Percentiles rank a stretch among this genome's conserved stretches.
Evolutionary conservation across 805 yeast genomes (phyloP).

Genomic region (Kuraishia ogatae): DNA sequence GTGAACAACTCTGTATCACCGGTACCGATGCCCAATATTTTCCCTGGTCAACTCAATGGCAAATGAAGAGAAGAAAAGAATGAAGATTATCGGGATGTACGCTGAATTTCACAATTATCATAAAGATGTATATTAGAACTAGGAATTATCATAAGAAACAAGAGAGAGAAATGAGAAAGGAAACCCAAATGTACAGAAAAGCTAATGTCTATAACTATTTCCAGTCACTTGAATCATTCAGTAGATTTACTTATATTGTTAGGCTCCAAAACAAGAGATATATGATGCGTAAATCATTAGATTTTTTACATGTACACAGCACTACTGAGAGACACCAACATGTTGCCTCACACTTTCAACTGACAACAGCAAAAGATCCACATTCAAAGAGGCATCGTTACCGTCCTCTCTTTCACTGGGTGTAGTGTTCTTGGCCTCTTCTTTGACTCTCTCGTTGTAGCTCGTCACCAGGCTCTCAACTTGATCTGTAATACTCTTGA

Average conservation of each 20-base stretch:
- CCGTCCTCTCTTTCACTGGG: not conserved
- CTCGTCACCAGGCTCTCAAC: conserved; percentile 1
- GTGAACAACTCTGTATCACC: not conserved
- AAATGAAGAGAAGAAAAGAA: not conserved
- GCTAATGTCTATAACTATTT: no score
- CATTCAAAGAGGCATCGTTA: not conserved
- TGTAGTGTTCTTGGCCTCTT: not conserved
- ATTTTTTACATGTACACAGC: not conserved
- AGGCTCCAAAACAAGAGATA: not conserved
- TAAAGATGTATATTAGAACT: not conserved
- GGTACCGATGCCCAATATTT: not conserved
- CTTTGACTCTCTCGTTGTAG: not conserved
- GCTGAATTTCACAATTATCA: not conserved
- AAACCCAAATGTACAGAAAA: not conserved
- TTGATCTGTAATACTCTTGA: not conserved
- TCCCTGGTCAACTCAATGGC: not conserved
- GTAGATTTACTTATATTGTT: not conserved
- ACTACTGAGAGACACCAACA: not conserved
- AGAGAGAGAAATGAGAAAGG: not conserved
- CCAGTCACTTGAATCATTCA: not conserved
- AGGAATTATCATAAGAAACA: not conserved
- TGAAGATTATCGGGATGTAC: no score
- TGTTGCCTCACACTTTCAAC: not conserved
- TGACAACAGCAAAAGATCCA: not conserved
- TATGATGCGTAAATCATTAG: not conserved